These are phyloP conservation scores for Cryomyces minteri DNA, from an alignment of 495 filamentous ascomycete genomes.

Conservation along the genomic window DNA sequence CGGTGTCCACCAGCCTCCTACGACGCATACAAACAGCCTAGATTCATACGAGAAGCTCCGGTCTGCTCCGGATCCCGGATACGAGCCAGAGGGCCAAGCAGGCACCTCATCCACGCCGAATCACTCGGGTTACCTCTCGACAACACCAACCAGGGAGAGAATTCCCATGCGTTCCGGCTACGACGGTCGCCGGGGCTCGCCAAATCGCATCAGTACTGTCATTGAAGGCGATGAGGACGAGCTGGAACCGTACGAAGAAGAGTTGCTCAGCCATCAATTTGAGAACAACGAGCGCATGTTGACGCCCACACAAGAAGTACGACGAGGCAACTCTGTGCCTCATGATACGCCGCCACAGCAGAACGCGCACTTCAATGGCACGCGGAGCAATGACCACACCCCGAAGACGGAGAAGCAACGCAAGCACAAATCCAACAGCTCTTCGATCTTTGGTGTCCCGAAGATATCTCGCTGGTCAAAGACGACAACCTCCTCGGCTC, in stretches of 20 bases:
- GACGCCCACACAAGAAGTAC: conserved; percentile 22
- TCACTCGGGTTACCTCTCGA: conserved; percentile 60
- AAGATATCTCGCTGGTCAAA: conserved; percentile 96
- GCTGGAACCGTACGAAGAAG: conserved; percentile 11
- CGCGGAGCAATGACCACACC: conserved; percentile 56
- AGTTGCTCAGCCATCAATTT: conserved; percentile 8
- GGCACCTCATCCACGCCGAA: conserved; percentile 58
- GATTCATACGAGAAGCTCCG: conserved; percentile 36
- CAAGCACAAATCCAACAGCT: conserved; percentile 81
- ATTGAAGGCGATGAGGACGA: conserved; percentile 35
- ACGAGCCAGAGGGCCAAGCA: conserved; percentile 69
- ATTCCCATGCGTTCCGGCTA: conserved; percentile 18
- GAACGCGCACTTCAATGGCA: conserved; percentile 24
- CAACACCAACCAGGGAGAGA: conserved; percentile 15
- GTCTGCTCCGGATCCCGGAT: conserved; percentile 39
- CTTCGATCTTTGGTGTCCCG: conserved; percentile 57
- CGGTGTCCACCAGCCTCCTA: conserved; percentile 15
- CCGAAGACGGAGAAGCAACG: conserved; percentile 57
- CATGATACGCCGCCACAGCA: conserved; percentile 56
- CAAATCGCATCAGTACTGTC: conserved; percentile 75
- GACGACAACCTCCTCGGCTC: conserved; percentile 59
- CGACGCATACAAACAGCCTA: conserved; percentile 15
- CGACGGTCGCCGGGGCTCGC: conserved; percentile 43
- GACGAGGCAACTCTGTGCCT: conserved; percentile 31
- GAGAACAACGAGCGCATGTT: conserved; percentile 20